These are phyloP conservation scores for Aspergillus eucalypticola DNA, from an alignment of 2,329 filamentous ascomycete species.

Conservation along the genomic window DNA sequence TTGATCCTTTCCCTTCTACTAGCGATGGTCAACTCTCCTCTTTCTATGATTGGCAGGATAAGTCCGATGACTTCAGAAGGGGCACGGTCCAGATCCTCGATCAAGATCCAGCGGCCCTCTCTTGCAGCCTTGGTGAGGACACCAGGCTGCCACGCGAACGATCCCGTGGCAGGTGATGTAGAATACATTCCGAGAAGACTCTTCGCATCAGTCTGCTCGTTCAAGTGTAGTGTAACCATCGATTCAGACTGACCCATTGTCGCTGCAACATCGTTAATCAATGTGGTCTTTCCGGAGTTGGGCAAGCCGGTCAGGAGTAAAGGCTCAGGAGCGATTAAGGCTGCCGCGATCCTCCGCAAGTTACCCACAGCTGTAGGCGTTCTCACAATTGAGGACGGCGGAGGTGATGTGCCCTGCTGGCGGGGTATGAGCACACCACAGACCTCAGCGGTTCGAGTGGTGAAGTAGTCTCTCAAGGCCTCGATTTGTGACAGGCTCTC, in stretches of 20 bases:
- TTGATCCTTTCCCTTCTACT: conserved; percentile 82
- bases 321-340: conserved; percentile 68
- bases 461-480: conserved; percentile 46
- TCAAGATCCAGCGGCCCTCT: conserved; percentile 94
- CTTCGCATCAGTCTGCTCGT: conserved; percentile 98
- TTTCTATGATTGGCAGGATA: conserved; percentile 86
- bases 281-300: conserved; percentile 86
- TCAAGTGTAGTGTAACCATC: conserved; percentile 93
- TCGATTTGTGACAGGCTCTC: conserved; percentile 30
- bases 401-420: conserved; percentile 50
- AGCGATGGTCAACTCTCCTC: conserved; percentile 85
- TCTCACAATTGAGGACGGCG: conserved; percentile 60
- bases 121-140: conserved; percentile 90
- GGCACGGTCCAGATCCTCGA: conserved; percentile 93
- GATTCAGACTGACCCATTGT: conserved; percentile 74
- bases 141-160: conserved; percentile 88
- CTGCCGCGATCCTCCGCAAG: conserved; percentile 65
- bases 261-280: conserved; percentile 78
- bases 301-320: conserved; percentile 79
- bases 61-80: conserved; percentile 94
- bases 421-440: conserved; percentile 66
- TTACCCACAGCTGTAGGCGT: conserved; percentile 75
- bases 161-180: conserved; percentile 80
- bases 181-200: conserved; percentile 93
- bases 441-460: conserved; percentile 63